Evolutionary conservation across 2,329 filamentous ascomycete species (phyloP).

Genomic region (Nemania abortiva): DNA sequence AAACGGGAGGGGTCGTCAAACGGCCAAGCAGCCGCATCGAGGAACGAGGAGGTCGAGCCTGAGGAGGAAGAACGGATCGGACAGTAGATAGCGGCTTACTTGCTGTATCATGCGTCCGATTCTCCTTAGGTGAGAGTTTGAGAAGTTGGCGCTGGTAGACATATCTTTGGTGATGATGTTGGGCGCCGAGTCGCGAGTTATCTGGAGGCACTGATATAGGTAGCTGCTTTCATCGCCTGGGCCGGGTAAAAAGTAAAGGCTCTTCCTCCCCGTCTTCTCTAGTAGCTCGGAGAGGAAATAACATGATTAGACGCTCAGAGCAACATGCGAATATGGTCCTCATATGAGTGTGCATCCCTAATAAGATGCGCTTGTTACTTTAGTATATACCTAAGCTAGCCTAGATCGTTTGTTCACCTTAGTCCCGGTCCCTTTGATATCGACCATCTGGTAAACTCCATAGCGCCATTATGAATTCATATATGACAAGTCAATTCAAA

Average conservation of each 20-base stretch:
- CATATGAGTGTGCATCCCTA: neutral
- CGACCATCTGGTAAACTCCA: too few relatives aligned
- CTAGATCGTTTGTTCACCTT: neutral
- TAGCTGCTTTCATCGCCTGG: neutral
- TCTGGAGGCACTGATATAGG: neutral
- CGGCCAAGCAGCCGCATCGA: too few relatives aligned
- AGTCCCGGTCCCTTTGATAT: neutral
- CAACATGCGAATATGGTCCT: neutral
- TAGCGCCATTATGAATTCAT: neutral
- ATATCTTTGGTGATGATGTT: too few relatives aligned
- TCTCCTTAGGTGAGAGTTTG: too few relatives aligned
- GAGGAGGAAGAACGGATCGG: too few relatives aligned
- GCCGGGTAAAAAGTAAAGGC: too few relatives aligned
- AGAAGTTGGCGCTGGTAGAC: too few relatives aligned
- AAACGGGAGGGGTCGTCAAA: too few relatives aligned
- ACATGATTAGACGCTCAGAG: neutral
- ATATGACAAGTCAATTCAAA: neutral
- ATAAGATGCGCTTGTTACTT: neutral
- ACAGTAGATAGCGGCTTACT: too few relatives aligned
- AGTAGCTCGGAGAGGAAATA: neutral
- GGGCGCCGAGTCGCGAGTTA: neutral
- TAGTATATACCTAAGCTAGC: neutral
- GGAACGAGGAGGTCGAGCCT: too few relatives aligned
- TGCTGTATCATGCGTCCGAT: too few relatives aligned
- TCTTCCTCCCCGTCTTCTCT: neutral